Conservation (phyloP, 345 rosid species). For the Carallia pectinifolia region DNA sequence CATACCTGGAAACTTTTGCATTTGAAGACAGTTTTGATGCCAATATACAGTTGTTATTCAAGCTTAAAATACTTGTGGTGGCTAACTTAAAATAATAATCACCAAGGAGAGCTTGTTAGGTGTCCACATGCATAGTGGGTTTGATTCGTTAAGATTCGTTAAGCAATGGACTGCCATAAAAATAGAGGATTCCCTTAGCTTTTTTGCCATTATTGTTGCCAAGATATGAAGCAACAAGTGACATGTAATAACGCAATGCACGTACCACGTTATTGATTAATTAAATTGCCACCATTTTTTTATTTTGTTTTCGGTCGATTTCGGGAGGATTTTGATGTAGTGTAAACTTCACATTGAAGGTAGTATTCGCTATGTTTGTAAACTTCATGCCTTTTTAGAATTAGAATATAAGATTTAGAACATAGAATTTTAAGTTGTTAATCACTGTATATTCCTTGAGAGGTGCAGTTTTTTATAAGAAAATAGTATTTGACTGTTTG, state of each 20-base stretch:
- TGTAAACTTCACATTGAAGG: too few species aligned
- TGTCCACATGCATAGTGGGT: conserved; percentile 39
- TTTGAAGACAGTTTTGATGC: conserved; percentile 25
- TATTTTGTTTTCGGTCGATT: too few species aligned
- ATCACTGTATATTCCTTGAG: too few species aligned
- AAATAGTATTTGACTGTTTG: too few species aligned
- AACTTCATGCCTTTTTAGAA: too few species aligned
- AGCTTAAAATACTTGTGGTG: not conserved
- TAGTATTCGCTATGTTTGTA: too few species aligned
- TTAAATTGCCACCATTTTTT: too few species aligned
- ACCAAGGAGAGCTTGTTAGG: conserved; percentile 14
- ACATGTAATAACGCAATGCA: conserved; percentile 12
- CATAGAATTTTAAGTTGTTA: too few species aligned
- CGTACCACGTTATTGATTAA: too few species aligned
- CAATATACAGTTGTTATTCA: conserved; percentile 5
- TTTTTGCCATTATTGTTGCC: conserved; percentile 18
- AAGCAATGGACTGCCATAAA: not conserved
- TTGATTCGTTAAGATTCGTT: conserved; percentile 23
- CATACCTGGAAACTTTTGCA: conserved; percentile 31
- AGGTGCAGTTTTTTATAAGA: too few species aligned
- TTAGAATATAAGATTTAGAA: too few species aligned
- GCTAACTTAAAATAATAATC: conserved; percentile 9
- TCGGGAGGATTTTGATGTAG: too few species aligned
- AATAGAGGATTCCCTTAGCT: conserved; percentile 5
- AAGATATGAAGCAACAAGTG: conserved; percentile 28